Percentiles rank a stretch among this genome's conserved stretches.
These are phyloP conservation scores for Paxillus rubicundulus DNA, from an alignment of 768 basidiomycete genomes.

Conservation along the genomic window DNA sequence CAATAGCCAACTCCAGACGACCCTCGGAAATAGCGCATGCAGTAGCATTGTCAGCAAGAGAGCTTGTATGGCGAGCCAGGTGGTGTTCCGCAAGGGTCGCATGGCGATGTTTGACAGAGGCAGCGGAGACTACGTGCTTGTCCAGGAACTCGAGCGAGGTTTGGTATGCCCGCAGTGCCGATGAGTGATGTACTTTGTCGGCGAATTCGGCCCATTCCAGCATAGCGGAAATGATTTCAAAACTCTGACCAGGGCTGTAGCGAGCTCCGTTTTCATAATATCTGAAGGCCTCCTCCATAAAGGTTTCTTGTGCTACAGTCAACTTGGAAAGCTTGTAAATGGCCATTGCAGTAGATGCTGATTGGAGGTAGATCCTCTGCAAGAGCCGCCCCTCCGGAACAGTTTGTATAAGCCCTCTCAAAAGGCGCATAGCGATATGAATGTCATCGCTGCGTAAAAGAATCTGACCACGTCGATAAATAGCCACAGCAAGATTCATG, in stretches of 20 bases:
- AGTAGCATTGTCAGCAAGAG: conserved; percentile 24
- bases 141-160: conserved; percentile 15
- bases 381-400: conserved; percentile 10
- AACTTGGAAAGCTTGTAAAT: background rate
- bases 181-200: conserved; percentile 9
- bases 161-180: conserved; percentile 23
- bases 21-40: conserved; percentile 24
- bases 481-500: conserved; percentile 2
- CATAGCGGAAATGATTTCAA: conserved; percentile 5
- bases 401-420: background rate
- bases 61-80: conserved; percentile 1
- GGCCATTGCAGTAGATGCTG: background rate
- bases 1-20: conserved; percentile 25
- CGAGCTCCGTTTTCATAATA: conserved; percentile 13
- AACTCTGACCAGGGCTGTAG: conserved; percentile 1
- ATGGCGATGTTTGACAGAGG: conserved; percentile 19
- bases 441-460: background rate
- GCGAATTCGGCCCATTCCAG: conserved; percentile 17
- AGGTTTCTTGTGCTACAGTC: background rate
- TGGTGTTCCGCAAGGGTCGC: conserved; percentile 3
- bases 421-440: background rate
- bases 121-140: conserved; percentile 14
- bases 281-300: conserved; percentile 14
- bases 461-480: background rate
- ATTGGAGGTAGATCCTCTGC: background rate